These are phyloP conservation scores for Cystobasidiaceae sp. DNA, from an alignment of 1,284 basidiomycete genomes.

Conservation along the genomic window DNA sequence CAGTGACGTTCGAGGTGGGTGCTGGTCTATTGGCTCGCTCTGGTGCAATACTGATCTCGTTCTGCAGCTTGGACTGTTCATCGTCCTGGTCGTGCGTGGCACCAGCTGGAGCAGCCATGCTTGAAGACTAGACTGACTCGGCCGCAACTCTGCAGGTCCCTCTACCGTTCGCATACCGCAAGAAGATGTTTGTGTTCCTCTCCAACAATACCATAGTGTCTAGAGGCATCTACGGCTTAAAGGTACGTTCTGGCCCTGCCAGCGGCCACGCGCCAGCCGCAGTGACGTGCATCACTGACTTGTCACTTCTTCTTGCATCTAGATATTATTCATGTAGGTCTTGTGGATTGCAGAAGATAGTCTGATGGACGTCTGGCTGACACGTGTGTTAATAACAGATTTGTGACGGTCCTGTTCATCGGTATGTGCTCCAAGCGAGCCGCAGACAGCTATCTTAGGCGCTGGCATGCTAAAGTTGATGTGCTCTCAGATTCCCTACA, in stretches of 20 bases:
- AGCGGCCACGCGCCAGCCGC: conserved; percentile 36
- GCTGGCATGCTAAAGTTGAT: not conserved
- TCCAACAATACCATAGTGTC: conserved; percentile 44
- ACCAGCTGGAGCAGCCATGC: not conserved
- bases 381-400: too few species aligned
- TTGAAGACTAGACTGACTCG: not conserved
- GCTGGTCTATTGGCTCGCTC: not conserved
- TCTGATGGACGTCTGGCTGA: too few species aligned
- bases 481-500: conserved; percentile 30
- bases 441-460: not conserved
- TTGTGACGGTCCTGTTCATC: conserved; percentile 30
- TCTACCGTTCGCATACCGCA: conserved; percentile 46
- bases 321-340: conserved; percentile 30
- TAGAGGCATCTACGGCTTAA: conserved; percentile 46
- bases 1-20: conserved; percentile 29
- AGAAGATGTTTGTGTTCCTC: conserved; percentile 47
- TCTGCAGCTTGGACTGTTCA: conserved; percentile 26
- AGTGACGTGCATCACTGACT: conserved; percentile 1
- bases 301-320: not conserved
- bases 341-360: too few species aligned
- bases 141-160: conserved; percentile 36
- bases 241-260: conserved; percentile 43
- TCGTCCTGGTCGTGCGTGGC: conserved; percentile 27
- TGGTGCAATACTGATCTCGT: not conserved
- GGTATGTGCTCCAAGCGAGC: too few species aligned